phyloP scores from a whole-genome alignment of 768 basidiomycete species.

The Favolaschia claudopus region DNA sequence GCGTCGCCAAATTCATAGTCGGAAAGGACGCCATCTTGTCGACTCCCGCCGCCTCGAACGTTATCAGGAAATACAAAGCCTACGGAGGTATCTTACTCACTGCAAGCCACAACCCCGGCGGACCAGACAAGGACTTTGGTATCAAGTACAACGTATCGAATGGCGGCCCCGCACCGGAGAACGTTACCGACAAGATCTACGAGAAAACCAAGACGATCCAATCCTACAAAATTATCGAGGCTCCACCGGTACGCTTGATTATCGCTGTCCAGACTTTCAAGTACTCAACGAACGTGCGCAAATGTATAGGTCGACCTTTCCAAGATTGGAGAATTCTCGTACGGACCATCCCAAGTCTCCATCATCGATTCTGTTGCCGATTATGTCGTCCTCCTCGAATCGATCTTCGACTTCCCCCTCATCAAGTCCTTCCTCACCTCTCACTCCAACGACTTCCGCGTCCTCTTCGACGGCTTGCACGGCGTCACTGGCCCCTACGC shows the following conservation, averaged over 20 bases:
- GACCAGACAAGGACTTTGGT: constrained; percentile 97
- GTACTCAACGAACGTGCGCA: constrained; percentile 15
- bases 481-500: constrained; percentile 99
- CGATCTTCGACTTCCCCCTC: constrained; percentile 93
- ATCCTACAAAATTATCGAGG: constrained; percentile 85
- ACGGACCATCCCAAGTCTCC: constrained; percentile 84
- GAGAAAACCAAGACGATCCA: constrained; percentile 89
- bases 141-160: constrained; percentile 99
- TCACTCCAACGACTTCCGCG: constrained; percentile 74
- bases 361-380: constrained; percentile 95
- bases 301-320: constrained; percentile 85
- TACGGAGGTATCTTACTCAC: constrained; percentile 97
- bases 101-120: constrained; percentile 97
- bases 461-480: constrained; percentile 95
- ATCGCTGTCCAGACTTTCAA: constrained; percentile 2
- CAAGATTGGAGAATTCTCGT: constrained; percentile 78
- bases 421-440: constrained; percentile 88
- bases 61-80: constrained; percentile 96
- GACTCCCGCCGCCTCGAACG: constrained; percentile 95
- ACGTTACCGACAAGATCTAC: constrained; percentile 94
- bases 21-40: constrained; percentile 93
- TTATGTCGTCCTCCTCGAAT: constrained; percentile 83
- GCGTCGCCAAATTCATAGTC: constrained; percentile 90
- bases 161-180: constrained; percentile 97
- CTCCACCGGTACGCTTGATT: constrained; percentile 64